Conservation (phyloP, 495 filamentous ascomycete species). For the Penicillium crystallinum region DNA sequence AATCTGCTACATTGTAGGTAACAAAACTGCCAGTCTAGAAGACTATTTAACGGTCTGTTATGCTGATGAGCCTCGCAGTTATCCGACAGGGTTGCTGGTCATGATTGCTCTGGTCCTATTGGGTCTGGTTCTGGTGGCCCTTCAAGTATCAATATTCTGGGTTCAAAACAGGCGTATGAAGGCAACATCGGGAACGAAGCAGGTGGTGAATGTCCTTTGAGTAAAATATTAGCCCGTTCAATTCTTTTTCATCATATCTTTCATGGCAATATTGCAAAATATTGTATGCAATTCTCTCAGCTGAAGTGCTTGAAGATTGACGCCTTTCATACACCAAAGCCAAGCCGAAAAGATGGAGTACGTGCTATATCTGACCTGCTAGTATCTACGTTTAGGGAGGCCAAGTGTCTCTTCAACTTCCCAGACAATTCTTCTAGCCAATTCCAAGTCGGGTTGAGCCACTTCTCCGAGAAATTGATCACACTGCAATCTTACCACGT, state of each 20-base stretch:
- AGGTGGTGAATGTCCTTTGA: too few species aligned
- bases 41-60: too few species aligned
- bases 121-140: conserved; percentile 9
- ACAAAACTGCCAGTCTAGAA: too few species aligned
- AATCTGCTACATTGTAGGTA: conserved; percentile 11
- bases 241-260: too few species aligned
- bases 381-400: neutral
- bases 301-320: neutral
- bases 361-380: neutral
- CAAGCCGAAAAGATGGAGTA: neutral
- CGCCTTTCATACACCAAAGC: neutral
- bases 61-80: conserved; percentile 3
- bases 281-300: too few species aligned
- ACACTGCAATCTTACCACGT: neutral
- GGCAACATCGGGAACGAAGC: neutral
- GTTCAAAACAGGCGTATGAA: neutral
- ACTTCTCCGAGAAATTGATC: neutral
- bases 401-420: neutral
- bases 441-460: neutral
- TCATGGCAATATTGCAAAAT: too few species aligned
- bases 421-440: neutral
- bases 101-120: conserved; percentile 20
- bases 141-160: neutral
- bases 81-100: conserved; percentile 19
- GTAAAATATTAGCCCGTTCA: too few species aligned